Base-by-base conservation (phyloP, 2,329 filamentous ascomycete genomes). In the Ramichloridium luteum region DNA sequence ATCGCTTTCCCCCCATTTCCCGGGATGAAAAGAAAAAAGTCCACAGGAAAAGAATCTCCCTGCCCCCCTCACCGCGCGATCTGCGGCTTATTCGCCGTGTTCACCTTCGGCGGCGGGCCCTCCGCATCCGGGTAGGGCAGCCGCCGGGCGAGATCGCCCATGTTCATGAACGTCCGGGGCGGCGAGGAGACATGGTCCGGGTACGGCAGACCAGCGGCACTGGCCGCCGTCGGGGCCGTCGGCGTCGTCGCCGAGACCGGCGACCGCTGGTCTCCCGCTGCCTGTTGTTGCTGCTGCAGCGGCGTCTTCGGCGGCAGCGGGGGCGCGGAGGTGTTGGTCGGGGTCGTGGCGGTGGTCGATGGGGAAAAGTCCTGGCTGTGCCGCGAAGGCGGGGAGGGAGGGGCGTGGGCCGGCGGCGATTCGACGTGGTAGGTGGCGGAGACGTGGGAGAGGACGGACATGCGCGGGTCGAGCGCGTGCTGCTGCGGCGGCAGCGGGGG, bases 51-150 rank as follows among this genome's bases (percentile, higher is more conserved):
- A 23, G 20, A 8, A n/a, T 23, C n/a, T 23, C 20, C 20, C 20
- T n/a, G 8, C 20, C 3, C 27, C 28, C 28, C 8, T 40, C 37
- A 30, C 27, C 31, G 31, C 31, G 29, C 38, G 15, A 45, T 29
- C 13, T 36, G 36, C 26, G 88, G 88, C 56, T 94, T 94, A 45
- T 77, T 74, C 27, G 80, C 76, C 69, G 84, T 80, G 48, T 93
- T 92, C 5, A 92, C 84, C 5, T 72, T 65, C 3, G 88, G 88
- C 12, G 88, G 86, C 16, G 80, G 77, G 15, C 79, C 80, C 48
- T 92, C 80, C 27, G 75, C 77, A 28, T 82, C 59, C 0, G 88
- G 88, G 54, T 94, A 94, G 1, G 85, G 85, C 18, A 82, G 67
- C 12, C 41, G 31, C 18, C 45, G 37, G 10, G 51, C 47, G 17